Evolutionary conservation across 331 rosid species (phyloP), one percentile per base, ranked within the genome.

Genomic region (Pyrus hybrid): DNA sequence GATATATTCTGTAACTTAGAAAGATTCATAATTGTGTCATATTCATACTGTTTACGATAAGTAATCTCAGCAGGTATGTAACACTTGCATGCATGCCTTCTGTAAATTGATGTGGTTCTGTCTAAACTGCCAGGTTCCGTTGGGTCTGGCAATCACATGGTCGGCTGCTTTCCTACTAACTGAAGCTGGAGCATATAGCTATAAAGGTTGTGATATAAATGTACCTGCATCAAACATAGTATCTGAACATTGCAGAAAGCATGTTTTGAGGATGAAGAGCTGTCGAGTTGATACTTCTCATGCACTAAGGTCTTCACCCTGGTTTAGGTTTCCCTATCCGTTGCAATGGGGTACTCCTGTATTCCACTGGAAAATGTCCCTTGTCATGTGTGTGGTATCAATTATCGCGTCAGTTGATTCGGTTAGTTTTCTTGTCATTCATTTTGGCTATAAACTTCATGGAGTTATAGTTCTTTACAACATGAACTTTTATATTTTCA

Each of bases 311-410:
- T 87, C 90, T 75, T 89, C 99, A 65, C 92, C 97, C n/a, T 95
- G 99, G 99, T 92, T 95, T 87, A 89, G 99, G 80, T 95, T 95
- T 87, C 99, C 99, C 32, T 95, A 92, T 79, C 99, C 99, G 2
- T 77, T 95, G 68, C 99, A 95, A 83, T 95, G 99, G 97, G 99
- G 99, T 71, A 86, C 97, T 67, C 99, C 99, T 29, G 97, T 95
- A 83, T 95, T 95, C 84, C 87, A 87, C 83, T 95, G 99, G 99
- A 92, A 92, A 86, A 85, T 88, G 96, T 91, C 97, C 75, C 76
- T 95, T 80, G 88, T 95, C 49, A 95, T 92, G 99, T 95, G 97
- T 80, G 93, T 88, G 81, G 97, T 90, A 76, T 95, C 99, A 32
- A 23, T 95, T 70, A 90, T 95, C 73, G 83, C 99, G 72, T 87